Percentiles rank a stretch among this genome's conserved stretches.
phyloP scores from a whole-genome alignment of 2,329 filamentous ascomycete genomes.

The Colletotrichum spaethianum region DNA sequence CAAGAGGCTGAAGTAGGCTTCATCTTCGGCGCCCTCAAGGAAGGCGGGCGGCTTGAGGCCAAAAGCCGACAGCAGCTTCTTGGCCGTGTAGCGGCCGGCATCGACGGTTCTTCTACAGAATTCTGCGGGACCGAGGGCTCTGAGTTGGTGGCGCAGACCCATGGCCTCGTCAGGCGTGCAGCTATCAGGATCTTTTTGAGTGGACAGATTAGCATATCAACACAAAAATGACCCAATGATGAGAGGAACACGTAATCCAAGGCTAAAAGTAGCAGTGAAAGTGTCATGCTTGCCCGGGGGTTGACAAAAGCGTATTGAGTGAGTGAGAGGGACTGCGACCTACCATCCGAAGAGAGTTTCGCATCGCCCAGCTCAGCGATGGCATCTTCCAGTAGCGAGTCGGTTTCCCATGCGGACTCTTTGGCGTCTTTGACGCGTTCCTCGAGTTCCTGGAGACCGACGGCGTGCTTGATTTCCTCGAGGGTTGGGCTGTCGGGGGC shows the following conservation, averaged over 20 bases:
- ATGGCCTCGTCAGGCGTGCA: constrained; percentile 80
- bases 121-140: constrained; percentile 80
- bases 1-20: constrained; percentile 81
- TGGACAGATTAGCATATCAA: constrained; percentile 36
- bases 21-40: constrained; percentile 80
- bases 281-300: constrained; percentile 26
- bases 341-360: constrained; percentile 61
- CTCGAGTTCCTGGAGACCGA: constrained; percentile 59
- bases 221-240: constrained; percentile 8
- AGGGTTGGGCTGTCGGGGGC: constrained; percentile 52
- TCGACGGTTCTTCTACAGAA: constrained; percentile 83
- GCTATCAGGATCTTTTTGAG: constrained; percentile 57
- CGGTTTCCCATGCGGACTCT: constrained; percentile 71
- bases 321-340: constrained; percentile 42
- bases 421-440: constrained; percentile 65
- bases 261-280: constrained; percentile 34
- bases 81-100: constrained; percentile 78
- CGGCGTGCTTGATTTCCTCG: constrained; percentile 54
- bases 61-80: constrained; percentile 90
- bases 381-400: constrained; percentile 75
- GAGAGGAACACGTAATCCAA: constrained; percentile 33
- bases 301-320: constrained; percentile 2
- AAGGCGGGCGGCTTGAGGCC: constrained; percentile 81
- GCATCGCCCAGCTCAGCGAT: constrained; percentile 70
- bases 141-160: constrained; percentile 78